phyloP scores from a whole-genome alignment of 805 yeast genomes.

The Yamadazyma insecticola region DNA sequence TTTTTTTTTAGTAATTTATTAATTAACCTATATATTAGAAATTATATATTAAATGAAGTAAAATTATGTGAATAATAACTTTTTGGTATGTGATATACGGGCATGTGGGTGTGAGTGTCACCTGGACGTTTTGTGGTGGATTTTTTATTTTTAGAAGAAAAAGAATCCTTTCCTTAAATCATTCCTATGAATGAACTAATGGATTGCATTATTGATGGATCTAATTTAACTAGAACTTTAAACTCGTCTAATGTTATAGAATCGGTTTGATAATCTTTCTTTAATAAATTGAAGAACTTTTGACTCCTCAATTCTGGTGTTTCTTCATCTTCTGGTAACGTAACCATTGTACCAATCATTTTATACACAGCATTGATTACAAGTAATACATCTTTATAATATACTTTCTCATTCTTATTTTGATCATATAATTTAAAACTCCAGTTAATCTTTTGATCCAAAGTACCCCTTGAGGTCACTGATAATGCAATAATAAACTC shows the following conservation, averaged over 20 bases:
- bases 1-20: too few relatives aligned
- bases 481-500: slow-evolving; percentile 88
- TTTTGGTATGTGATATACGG: too few relatives aligned
- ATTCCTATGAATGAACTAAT: slow-evolving; percentile 77
- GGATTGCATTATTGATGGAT: slow-evolving; percentile 72
- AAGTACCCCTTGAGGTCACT: slow-evolving; percentile 78
- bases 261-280: slow-evolving; percentile 62
- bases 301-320: slow-evolving; percentile 87
- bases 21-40: too few relatives aligned
- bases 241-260: slow-evolving; percentile 77
- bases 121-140: too few relatives aligned
- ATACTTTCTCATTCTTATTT: slow-evolving; percentile 71
- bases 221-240: slow-evolving; percentile 71
- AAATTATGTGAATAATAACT: too few relatives aligned
- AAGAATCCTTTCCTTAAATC: slow-evolving; percentile 43
- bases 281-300: slow-evolving; percentile 73
- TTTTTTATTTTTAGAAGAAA: too few relatives aligned
- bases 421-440: slow-evolving; percentile 85
- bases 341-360: slow-evolving; percentile 95
- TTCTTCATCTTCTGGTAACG: slow-evolving; percentile 79
- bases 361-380: slow-evolving; percentile 83
- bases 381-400: slow-evolving; percentile 71
- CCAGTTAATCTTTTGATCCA: slow-evolving; percentile 85
- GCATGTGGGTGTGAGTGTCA: too few relatives aligned
- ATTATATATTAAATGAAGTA: too few relatives aligned